These are phyloP conservation scores for Blumeriella jaapii DNA, from an alignment of 2,329 filamentous ascomycete species.

Conservation along the genomic window DNA sequence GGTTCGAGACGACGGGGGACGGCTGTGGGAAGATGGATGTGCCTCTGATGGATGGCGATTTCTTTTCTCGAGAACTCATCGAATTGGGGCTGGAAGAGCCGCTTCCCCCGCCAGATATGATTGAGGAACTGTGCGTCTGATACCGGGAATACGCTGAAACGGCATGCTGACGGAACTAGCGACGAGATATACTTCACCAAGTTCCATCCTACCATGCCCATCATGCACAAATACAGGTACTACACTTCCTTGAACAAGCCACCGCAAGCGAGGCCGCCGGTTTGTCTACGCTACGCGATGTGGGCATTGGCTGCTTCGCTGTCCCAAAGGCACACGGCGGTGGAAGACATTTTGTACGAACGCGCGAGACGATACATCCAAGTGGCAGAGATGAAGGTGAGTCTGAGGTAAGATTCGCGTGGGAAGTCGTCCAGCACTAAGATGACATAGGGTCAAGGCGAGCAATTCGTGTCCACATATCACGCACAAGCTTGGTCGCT, in stretches of 20 bases:
- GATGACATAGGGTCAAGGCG: constrained; percentile 51
- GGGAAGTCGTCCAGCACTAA: constrained; percentile 2
- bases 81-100: constrained; percentile 72
- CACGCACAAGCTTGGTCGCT: constrained; percentile 69
- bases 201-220: constrained; percentile 59
- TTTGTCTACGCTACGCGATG: constrained; percentile 75
- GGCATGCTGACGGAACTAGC: constrained; percentile 31
- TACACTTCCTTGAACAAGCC: constrained; percentile 60
- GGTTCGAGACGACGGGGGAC: constrained; percentile 12
- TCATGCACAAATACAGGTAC: constrained; percentile 70
- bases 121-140: constrained; percentile 63
- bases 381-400: constrained; percentile 69
- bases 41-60: constrained; percentile 28
- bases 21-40: constrained; percentile 9
- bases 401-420: constrained; percentile 9
- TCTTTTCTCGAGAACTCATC: constrained; percentile 53
- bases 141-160: background rate
- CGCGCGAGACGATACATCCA: constrained; percentile 75
- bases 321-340: constrained; percentile 57
- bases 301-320: constrained; percentile 70
- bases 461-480: constrained; percentile 65
- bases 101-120: constrained; percentile 64
- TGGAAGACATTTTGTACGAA: constrained; percentile 71
- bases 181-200: constrained; percentile 66
- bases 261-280: constrained; percentile 65